phyloP scores from a whole-genome alignment of 1,284 basidiomycete species.

The Phellopilus nigrolimitatus region DNA sequence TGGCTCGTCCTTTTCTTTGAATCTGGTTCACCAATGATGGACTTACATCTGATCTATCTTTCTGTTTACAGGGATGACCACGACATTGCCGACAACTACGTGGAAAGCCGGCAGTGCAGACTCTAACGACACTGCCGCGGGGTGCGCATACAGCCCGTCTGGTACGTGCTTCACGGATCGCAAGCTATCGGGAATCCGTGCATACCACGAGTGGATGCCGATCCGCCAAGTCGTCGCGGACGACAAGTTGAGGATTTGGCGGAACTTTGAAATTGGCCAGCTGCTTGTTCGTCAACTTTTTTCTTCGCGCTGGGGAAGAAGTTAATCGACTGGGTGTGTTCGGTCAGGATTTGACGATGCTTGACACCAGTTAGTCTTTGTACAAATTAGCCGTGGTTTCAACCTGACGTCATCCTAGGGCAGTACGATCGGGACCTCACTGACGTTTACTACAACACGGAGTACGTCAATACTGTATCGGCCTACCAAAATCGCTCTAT shows the following conservation, averaged over 20 bases:
- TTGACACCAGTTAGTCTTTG: too few relatives aligned
- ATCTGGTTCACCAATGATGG: too few relatives aligned
- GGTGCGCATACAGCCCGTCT: conserved; percentile 52
- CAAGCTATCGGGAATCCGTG: conserved; percentile 56
- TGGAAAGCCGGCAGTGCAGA: conserved; percentile 64
- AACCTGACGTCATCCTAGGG: too few relatives aligned
- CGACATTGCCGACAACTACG: conserved; percentile 56
- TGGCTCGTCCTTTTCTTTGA: too few relatives aligned
- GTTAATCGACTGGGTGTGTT: too few relatives aligned
- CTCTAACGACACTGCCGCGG: conserved; percentile 53
- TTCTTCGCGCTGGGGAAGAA: too few relatives aligned
- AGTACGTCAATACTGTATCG: too few relatives aligned
- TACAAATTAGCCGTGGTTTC: too few relatives aligned
- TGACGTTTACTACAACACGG: too few relatives aligned
- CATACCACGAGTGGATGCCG: conserved; percentile 71
- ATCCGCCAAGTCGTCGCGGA: conserved; percentile 58
- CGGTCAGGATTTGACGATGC: conserved; percentile 54
- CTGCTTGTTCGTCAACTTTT: too few relatives aligned
- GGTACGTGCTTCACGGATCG: conserved; percentile 60
- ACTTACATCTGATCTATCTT: conserved; percentile 2
- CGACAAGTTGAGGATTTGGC: conserved; percentile 63
- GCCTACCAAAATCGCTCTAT: conserved; percentile 45
- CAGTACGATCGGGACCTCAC: conserved; percentile 64
- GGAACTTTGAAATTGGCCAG: conserved; percentile 61
- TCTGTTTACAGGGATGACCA: too few relatives aligned